These are phyloP conservation scores for Malassezia sympodialis DNA, from an alignment of 1,284 basidiomycete genomes.

Conservation along the genomic window DNA sequence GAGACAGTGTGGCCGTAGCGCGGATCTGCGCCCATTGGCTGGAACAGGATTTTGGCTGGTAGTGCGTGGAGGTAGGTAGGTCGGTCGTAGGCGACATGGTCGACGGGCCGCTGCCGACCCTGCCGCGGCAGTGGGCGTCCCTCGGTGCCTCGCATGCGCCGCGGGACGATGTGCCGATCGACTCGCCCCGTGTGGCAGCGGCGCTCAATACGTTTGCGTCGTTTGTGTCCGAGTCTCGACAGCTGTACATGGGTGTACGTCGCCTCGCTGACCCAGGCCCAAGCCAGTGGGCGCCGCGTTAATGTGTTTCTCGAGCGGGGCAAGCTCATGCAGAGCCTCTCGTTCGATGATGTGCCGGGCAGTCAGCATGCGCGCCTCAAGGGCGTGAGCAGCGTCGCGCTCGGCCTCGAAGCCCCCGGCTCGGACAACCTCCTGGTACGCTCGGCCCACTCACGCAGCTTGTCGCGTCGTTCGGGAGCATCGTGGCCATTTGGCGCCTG, in stretches of 20 bases:
- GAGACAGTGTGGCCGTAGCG: not conserved
- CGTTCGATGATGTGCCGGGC: constrained; percentile 12
- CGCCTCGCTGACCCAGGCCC: constrained; percentile 4
- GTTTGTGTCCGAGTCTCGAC: not conserved
- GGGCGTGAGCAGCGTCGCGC: constrained; percentile 9
- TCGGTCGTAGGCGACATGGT: not conserved
- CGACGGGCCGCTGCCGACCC: constrained; percentile 7
- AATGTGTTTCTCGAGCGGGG: constrained; percentile 7
- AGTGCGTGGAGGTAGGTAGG: constrained; percentile 8
- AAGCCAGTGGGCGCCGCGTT: constrained; percentile 13
- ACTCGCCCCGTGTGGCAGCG: constrained; percentile 9
- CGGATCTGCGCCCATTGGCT: constrained; percentile 11
- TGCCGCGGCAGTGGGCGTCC: constrained; percentile 16
- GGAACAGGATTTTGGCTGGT: not conserved
- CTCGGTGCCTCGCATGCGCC: constrained; percentile 14
- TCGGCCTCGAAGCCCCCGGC: constrained; percentile 1
- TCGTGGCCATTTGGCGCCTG: constrained; percentile 15
- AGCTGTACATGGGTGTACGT: constrained; percentile 13
- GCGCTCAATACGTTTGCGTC: constrained; percentile 16
- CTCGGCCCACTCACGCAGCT: not conserved
- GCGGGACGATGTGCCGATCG: not conserved
- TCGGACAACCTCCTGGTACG: constrained; percentile 11
- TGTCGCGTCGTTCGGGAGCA: constrained; percentile 7
- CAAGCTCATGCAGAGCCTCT: constrained; percentile 8
- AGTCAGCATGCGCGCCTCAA: not conserved